Evolutionary conservation across 2,329 filamentous ascomycete genomes (phyloP), one percentile per base, ranked within the genome.

Genomic region (Pseudogymnoascus sp.): DNA sequence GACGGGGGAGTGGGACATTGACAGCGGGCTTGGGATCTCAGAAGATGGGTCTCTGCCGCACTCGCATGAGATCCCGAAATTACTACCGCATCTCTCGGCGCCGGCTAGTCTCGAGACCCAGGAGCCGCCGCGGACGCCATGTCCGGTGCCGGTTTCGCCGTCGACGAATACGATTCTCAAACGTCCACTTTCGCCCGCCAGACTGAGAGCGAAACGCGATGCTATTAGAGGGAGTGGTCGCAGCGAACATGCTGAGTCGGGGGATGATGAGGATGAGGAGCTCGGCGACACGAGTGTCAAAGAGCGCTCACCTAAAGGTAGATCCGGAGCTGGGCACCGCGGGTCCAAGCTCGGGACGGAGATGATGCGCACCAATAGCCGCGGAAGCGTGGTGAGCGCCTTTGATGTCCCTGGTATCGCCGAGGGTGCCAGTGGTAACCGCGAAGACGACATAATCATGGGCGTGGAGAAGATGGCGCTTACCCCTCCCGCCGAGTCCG

Each of bases 281-380:
- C 81, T 96, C 4, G 92, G 90, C 6, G 80, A 81, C 68, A 72
- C 77, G 14, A 79, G 78, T 38, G 69, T 71, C 3, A 64, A 67
- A 59, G 72, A 73, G 38, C 69, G 75, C 75, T 64, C 80, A 77
- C 65, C 76, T 75, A 65, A 79, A 77, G 76, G 88, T 75, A 74
- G 78, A 78, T 60, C 68, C 64, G 86, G 86, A 67, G 76, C 78
- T 14, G 79, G 81, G 38, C 81, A 90, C 24, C 88, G 89, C 11
- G 90, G 88, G 62, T 96, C 92, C 0, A 97, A 96, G 75, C 83
- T 97, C 1, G 92, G 92, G 1, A 95, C 92, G 60, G 93, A 97
- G 75, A 97, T 97, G 93, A 93, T 97, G 91, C 86, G 93, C 59
- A 96, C 93, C 19, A 96, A 96, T 74, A 96, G 91, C 72, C 89